These are phyloP conservation scores for Acacia acuminata DNA, from an alignment of 306 rosid genomes.

Conservation along the genomic window DNA sequence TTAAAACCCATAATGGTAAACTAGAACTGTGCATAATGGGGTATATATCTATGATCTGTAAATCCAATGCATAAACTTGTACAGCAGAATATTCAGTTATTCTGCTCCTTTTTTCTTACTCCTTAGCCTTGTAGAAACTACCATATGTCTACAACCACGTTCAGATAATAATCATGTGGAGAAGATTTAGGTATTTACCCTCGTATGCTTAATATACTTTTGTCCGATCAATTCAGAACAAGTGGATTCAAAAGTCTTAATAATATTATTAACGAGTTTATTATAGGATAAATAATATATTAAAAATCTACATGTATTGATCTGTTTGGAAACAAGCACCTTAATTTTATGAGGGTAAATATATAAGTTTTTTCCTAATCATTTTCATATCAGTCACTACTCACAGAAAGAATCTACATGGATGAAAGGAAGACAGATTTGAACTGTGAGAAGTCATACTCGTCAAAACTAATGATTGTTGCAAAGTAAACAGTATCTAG, in stretches of 20 bases:
- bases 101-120: not conserved
- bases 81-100: slow-evolving; percentile 13
- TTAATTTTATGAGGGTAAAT: no score
- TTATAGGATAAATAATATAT: not conserved
- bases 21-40: not conserved
- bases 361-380: not conserved
- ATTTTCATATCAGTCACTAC: not conserved
- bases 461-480: slow-evolving; percentile 7
- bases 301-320: not conserved
- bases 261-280: not conserved
- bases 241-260: not conserved
- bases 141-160: not conserved
- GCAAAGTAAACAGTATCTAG: slow-evolving; percentile 8
- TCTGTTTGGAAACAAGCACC: not conserved
- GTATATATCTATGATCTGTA: not conserved
- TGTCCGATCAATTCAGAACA: not conserved
- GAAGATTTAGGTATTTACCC: not conserved
- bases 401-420: slow-evolving; percentile 19
- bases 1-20: not conserved
- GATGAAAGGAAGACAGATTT: not conserved
- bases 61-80: slow-evolving; percentile 1
- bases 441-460: not conserved
- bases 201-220: not conserved
- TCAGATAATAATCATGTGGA: slow-evolving; percentile 15
- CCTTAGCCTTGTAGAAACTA: not conserved